Evolutionary conservation across 192 early-diverging fungal species (phyloP), one percentile per base, ranked within the genome.

Genomic region (Pilobolus umbonatus): DNA sequence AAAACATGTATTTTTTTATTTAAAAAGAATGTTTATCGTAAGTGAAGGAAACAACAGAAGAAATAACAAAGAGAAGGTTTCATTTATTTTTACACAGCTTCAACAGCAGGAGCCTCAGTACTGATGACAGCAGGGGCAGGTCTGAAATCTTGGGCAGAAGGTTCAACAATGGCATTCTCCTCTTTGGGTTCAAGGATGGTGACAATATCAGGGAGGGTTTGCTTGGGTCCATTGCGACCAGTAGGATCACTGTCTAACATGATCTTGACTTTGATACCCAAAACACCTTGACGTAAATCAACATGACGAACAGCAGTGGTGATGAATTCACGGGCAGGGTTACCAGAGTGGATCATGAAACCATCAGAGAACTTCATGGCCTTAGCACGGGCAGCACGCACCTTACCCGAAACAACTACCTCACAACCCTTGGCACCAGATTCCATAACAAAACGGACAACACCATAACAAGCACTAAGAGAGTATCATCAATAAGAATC

Each of bases 181-280:
- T 90, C 87, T 84, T 97, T 94, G 70, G 88, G 88, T 71, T 91
- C 84, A 65, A 93, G 77, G 75, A 98, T 96, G 77, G 88, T 95
- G 72, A 98, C 91, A 56, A 85, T 76, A 76, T 96, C 96, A 71
- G 96, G 96, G 59, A 99, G 86, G 66, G 94, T 86, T 67, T 83
- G 92, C 86, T 93, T 95, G 80, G 93, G 93, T 62, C 96, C 96
- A 56, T 80, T 67, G 73, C 86, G 92, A 72, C 96, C 96, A 65
- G 83, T 88, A 54, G 92, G 92, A 78, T 99, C 96, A 71, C 77
- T 86, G 60, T 90, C 90, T 62, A 91, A 85, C 96, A 98, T 98
- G 74, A 98, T 98, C 92, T 98, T 98, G 80, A 98, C 96, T 86
- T 95, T 94, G 85, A 98, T 90, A 80, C 96, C 96, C 50, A 98